These are phyloP conservation scores for Entomortierella lignicola DNA, from an alignment of 192 early-diverging fungal species.

Conservation along the genomic window DNA sequence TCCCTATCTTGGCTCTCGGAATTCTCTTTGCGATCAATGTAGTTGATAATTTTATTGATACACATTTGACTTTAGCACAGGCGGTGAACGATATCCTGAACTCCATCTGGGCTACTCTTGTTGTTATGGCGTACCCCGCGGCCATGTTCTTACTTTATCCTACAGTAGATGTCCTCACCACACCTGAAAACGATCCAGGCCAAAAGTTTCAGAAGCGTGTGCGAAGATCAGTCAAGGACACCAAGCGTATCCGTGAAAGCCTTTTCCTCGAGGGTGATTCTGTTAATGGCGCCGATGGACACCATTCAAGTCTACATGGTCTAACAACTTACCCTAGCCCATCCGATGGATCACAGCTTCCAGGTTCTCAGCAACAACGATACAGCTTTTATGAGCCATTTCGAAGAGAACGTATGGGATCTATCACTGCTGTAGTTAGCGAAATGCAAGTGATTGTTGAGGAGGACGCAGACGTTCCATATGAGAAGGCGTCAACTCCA, in stretches of 20 bases:
- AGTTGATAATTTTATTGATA: background rate
- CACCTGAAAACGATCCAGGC: conserved; percentile 30
- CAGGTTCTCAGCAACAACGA: conserved; percentile 13
- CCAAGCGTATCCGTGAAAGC: conserved; percentile 34
- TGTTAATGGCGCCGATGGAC: conserved; percentile 6
- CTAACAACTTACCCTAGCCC: conserved; percentile 19
- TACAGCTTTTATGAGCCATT: conserved; percentile 25
- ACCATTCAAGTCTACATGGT: conserved; percentile 32
- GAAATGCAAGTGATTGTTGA: conserved; percentile 34
- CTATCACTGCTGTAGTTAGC: conserved; percentile 28
- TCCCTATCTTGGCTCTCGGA: conserved; percentile 22
- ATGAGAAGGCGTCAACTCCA: background rate
- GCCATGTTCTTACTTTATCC: conserved; percentile 53
- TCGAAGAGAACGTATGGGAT: conserved; percentile 38
- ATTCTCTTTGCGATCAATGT: conserved; percentile 16
- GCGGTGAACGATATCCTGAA: conserved; percentile 30
- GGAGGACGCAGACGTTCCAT: conserved; percentile 7
- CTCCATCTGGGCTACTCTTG: conserved; percentile 32
- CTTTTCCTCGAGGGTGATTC: conserved; percentile 31
- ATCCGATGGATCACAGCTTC: conserved; percentile 1
- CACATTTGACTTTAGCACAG: conserved; percentile 15
- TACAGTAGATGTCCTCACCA: conserved; percentile 38
- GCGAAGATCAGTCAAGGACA: conserved; percentile 32
- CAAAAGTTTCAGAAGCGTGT: conserved; percentile 39
- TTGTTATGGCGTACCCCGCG: conserved; percentile 38